Conservation (phyloP, 2,329 filamentous ascomycete species). For the Fusarium drepaniforme region DNA sequence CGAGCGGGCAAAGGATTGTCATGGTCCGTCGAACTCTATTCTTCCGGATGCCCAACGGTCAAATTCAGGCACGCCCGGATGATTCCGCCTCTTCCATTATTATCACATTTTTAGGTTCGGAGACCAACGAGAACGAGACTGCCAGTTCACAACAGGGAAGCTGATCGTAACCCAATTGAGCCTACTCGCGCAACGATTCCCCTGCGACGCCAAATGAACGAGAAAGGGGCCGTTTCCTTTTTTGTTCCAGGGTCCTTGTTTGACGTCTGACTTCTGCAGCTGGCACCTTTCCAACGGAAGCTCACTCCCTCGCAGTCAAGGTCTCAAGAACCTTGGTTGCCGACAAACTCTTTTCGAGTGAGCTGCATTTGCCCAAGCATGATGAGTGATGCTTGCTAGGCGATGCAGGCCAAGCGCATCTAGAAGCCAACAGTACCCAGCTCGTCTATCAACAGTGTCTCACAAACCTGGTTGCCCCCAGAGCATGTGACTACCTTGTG, state of each 20-base stretch:
- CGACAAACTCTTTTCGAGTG: neutral
- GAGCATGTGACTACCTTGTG: neutral
- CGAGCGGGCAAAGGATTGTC: neutral
- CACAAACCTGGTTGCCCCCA: neutral
- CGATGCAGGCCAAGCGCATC: neutral
- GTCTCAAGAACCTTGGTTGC: neutral
- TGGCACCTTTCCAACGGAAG: neutral
- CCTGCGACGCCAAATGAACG: slow-evolving; percentile 33
- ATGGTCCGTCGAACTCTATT: neutral
- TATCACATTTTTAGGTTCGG: neutral
- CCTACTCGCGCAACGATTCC: slow-evolving; percentile 33
- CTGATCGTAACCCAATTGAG: slow-evolving; percentile 39
- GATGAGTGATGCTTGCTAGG: neutral
- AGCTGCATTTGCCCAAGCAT: neutral
- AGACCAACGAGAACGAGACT: slow-evolving; percentile 2
- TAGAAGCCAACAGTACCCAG: neutral
- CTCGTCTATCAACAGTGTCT: neutral
- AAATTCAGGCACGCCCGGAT: slow-evolving; percentile 2
- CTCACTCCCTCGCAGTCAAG: neutral
- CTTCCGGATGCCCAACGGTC: neutral
- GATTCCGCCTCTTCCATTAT: neutral
- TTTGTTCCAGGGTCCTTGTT: slow-evolving; percentile 22
- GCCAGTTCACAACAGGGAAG: slow-evolving; percentile 8
- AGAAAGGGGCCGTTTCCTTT: slow-evolving; percentile 33
- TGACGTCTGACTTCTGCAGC: slow-evolving; percentile 18